These are phyloP conservation scores for Pseudevernia furfuracea DNA, from an alignment of 495 filamentous ascomycete species.

Conservation along the genomic window DNA sequence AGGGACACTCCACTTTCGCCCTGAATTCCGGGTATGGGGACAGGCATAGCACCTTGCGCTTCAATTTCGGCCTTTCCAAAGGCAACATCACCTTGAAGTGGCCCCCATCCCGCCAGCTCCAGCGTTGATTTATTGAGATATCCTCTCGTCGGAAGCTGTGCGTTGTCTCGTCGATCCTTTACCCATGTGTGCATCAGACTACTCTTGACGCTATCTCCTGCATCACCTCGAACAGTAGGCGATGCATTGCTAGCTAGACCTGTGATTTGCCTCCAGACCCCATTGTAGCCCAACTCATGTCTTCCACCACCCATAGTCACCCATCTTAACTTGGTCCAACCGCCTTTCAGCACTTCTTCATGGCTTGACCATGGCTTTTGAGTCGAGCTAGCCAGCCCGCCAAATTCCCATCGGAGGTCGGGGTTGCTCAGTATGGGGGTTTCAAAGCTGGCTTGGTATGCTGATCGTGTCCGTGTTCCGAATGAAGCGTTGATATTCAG, in stretches of 20 bases:
- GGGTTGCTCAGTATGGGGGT: slow-evolving; percentile 77
- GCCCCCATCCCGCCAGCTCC: slow-evolving; percentile 81
- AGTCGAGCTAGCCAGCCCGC: slow-evolving; percentile 70
- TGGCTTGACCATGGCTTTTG: slow-evolving; percentile 88
- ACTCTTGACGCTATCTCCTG: slow-evolving; percentile 86
- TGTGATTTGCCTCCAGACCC: slow-evolving; percentile 82
- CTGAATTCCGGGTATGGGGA: slow-evolving; percentile 58
- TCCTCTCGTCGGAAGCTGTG: slow-evolving; percentile 72
- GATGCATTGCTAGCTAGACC: slow-evolving; percentile 65
- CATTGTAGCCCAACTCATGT: slow-evolving; percentile 72
- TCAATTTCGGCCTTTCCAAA: slow-evolving; percentile 87
- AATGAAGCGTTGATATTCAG: slow-evolving; percentile 74
- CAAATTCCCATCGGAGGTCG: slow-evolving; percentile 63
- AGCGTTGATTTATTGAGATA: slow-evolving; percentile 67
- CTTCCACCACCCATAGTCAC: slow-evolving; percentile 49
- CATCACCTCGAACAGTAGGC: slow-evolving; percentile 69
- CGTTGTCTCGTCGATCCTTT: slow-evolving; percentile 68
- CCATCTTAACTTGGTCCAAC: slow-evolving; percentile 67
- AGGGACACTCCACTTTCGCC: slow-evolving; percentile 69
- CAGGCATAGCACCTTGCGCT: slow-evolving; percentile 60
- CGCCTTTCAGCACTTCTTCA: slow-evolving; percentile 81
- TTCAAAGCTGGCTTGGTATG: slow-evolving; percentile 77
- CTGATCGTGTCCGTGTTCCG: slow-evolving; percentile 80
- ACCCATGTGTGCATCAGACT: slow-evolving; percentile 74
- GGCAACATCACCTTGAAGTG: slow-evolving; percentile 77